Evolutionary conservation across 176 grass and related monocot species (phyloP).

Genomic region (Urochloa ruziziensis): DNA sequence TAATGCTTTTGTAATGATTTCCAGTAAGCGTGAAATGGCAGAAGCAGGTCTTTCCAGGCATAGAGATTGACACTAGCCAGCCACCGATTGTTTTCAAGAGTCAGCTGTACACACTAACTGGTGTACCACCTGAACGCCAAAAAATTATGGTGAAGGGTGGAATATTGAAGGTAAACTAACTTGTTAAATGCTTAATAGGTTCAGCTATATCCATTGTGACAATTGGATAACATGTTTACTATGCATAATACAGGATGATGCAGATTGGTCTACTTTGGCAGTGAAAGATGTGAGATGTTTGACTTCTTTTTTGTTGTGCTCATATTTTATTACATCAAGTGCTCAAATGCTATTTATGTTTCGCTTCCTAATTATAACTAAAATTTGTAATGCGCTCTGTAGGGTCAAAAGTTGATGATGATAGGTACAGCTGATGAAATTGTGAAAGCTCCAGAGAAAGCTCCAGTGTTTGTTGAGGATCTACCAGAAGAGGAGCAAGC

Average conservation of each 20-base stretch:
- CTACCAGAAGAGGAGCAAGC: conserved; percentile 99
- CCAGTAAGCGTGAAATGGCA: conserved; percentile 99
- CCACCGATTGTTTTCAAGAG: conserved; percentile 92
- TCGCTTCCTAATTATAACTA: conserved; percentile 23
- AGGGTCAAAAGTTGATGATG: conserved; percentile 99
- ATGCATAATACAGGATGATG: conserved; percentile 77
- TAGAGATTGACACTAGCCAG: conserved; percentile 90
- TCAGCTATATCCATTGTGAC: conserved; percentile 2
- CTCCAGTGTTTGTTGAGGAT: conserved; percentile 91
- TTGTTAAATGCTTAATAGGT: conserved; percentile 21
- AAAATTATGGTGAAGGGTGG: conserved; percentile 99
- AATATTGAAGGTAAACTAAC: conserved; percentile 76
- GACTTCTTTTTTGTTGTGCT: conserved; percentile 29
- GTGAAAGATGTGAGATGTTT: conserved; percentile 87
- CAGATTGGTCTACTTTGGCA: conserved; percentile 90
- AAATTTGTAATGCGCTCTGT: conserved; percentile 28
- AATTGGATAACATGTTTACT: conserved; percentile 18
- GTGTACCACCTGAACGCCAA: conserved; percentile 92
- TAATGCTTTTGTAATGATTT: conserved; percentile 33
- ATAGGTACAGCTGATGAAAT: conserved; percentile 99
- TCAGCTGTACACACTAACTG: conserved; percentile 91
- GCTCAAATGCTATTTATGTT: background rate
- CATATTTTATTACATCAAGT: conserved; percentile 26
- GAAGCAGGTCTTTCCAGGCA: conserved; percentile 76
- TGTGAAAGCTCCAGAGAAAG: conserved; percentile 97